These are phyloP conservation scores for Zancudomyces culisetae DNA, from an alignment of 371 early-diverging fungal species.

Conservation along the genomic window DNA sequence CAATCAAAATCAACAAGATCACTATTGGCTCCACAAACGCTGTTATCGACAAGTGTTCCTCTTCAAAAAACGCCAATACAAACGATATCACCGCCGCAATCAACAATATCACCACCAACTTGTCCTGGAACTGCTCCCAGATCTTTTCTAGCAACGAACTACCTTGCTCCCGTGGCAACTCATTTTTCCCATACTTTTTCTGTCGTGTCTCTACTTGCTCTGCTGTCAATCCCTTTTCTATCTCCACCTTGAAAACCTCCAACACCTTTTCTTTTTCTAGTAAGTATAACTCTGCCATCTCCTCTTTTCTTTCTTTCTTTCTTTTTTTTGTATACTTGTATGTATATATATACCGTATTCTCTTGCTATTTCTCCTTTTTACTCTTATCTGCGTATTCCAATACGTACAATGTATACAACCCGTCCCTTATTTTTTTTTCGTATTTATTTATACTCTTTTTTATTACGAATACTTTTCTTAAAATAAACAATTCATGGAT, in stretches of 20 bases:
- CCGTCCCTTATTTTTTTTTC: no score
- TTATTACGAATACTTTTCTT: no score
- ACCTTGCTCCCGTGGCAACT: slow-evolving; percentile 60
- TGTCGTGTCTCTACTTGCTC: not conserved
- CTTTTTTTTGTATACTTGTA: no score
- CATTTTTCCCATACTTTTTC: not conserved
- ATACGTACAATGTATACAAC: no score
- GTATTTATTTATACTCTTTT: no score
- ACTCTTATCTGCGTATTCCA: no score
- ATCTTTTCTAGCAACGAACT: slow-evolving; percentile 85
- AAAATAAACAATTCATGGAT: no score
- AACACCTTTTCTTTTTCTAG: slow-evolving; percentile 1
- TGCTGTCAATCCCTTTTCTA: not conserved
- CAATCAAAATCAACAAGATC: slow-evolving; percentile 86
- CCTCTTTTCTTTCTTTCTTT: not conserved
- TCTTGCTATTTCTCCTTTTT: no score
- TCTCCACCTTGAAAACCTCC: not conserved
- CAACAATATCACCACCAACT: slow-evolving; percentile 84
- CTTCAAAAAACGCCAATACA: slow-evolving; percentile 78
- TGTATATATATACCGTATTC: no score
- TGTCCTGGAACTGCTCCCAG: slow-evolving; percentile 92
- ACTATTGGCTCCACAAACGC: slow-evolving; percentile 96
- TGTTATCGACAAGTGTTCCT: slow-evolving; percentile 33
- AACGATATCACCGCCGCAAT: slow-evolving; percentile 83
- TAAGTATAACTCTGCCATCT: not conserved